phyloP scores from a whole-genome alignment of 169 alveolate genomes.

The Eimeria praecox region DNA sequence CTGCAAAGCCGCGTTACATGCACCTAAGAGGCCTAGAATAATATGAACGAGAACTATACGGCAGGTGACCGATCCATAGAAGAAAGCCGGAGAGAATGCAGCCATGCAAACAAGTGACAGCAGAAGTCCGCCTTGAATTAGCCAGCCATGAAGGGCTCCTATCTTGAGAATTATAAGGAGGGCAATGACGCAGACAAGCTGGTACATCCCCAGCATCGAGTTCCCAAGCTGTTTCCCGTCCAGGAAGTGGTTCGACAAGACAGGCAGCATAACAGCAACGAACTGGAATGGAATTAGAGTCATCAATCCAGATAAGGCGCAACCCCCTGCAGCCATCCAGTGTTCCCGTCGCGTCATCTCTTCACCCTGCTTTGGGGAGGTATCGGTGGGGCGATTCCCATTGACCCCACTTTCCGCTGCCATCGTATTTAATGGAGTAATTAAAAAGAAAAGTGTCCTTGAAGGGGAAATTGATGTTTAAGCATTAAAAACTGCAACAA shows the following conservation, averaged over 20 bases:
- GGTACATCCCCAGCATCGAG: conserved; percentile 58
- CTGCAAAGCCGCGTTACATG: conserved; percentile 52
- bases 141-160: conserved; percentile 69
- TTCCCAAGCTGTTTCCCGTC: conserved; percentile 67
- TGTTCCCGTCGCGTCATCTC: conserved; percentile 61
- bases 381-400: conserved; percentile 36
- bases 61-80: conserved; percentile 50
- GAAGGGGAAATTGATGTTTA: neutral
- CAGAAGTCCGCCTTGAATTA: conserved; percentile 62
- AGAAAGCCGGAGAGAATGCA: conserved; percentile 58
- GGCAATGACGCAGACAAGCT: conserved; percentile 22
- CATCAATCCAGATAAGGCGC: conserved; percentile 63
- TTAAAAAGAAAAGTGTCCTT: neutral
- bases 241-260: conserved; percentile 44
- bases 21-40: conserved; percentile 42
- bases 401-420: conserved; percentile 41
- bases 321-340: neutral
- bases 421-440: neutral
- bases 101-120: conserved; percentile 56
- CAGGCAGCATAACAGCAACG: conserved; percentile 53
- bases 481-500: neutral
- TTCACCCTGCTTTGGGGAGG: conserved; percentile 32
- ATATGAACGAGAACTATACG: conserved; percentile 37
- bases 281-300: conserved; percentile 65
- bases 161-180: conserved; percentile 46